These are phyloP conservation scores for Neonectria hederae DNA, from an alignment of 2,329 filamentous ascomycete genomes.

Conservation along the genomic window DNA sequence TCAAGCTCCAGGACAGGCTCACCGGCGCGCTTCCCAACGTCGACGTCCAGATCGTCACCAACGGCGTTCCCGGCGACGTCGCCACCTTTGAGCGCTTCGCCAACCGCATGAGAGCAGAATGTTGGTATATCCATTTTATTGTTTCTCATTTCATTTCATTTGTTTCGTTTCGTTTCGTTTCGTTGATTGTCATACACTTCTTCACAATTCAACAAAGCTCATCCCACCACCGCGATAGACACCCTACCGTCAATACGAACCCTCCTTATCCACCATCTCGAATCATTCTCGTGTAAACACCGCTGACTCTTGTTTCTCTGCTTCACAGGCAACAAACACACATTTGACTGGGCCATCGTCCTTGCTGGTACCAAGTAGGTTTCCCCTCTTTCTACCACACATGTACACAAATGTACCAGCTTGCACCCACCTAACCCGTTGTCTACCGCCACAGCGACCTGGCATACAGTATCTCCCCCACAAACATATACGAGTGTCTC, in stretches of 20 bases:
- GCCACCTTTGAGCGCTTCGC: slow-evolving; percentile 49
- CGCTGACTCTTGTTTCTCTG: background rate
- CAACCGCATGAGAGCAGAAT: slow-evolving; percentile 46
- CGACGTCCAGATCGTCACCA: slow-evolving; percentile 56
- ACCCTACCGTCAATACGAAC: background rate
- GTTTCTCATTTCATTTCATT: background rate
- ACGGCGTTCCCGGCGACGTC: slow-evolving; percentile 63
- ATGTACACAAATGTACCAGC: background rate
- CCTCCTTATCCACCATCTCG: background rate
- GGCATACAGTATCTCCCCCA: slow-evolving; percentile 48
- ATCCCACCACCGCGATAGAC: slow-evolving; percentile 10
- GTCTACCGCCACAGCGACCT: slow-evolving; percentile 57
- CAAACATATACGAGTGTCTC: slow-evolving; percentile 60
- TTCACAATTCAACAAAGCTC: background rate
- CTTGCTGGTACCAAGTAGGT: slow-evolving; percentile 71
- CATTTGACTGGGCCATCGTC: slow-evolving; percentile 69
- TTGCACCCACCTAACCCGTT: slow-evolving; percentile 10
- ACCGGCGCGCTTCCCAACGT: slow-evolving; percentile 55
- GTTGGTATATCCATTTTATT: slow-evolving; percentile 37
- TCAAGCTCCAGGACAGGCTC: slow-evolving; percentile 58
- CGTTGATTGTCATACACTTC: background rate
- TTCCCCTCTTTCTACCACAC: background rate
- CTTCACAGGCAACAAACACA: slow-evolving; percentile 33
- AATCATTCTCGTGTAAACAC: background rate
- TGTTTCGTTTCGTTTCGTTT: too few relatives aligned